Base-by-base conservation (phyloP, 2,329 filamentous ascomycete species). In the Monosporascus sp. region DNA sequence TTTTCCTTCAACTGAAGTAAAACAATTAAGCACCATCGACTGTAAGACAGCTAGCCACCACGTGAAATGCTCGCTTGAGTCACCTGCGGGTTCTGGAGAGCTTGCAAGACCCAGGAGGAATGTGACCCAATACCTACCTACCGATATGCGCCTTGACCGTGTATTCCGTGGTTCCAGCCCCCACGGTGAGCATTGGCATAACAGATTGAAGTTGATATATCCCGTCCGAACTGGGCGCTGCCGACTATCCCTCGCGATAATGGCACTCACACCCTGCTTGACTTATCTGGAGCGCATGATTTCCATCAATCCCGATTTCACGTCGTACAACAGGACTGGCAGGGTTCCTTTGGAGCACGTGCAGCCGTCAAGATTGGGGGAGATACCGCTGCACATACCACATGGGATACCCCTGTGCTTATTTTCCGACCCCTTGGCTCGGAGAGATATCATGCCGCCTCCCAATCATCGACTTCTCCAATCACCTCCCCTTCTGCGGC, bases 401-500 rank as follows among this genome's bases (percentile, higher is more conserved):
- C 19, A 35, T 5, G 31, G 40, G 14, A 26, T 46, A 46, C 16
- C 43, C 59, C 65, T 62, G 64, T 58, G 64, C 64, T 66, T 66
- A 66, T 58, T 56, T 62, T 37, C 53, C 17, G 26, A 44, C 50
- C 52, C 63, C 64, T 56, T 60, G 60, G 49, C 49, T 52, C 63
- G 63, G 64, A 63, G 59, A 47, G 62, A 66, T 63, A 61, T 63
- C 56, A 61, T 60, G 58, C 63, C 63, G 61, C 55, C 53, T 46
- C 16, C 43, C 43, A 46, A 46, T 46, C 22, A 46, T 20, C 11
- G 31, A 35, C 31, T 35, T 14, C 31, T 19, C 17, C 38, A 7
- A 8, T 8, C 38, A 41, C 19, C 24, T 2, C 37, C 38, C 19
- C 38, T 4, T 8, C 1, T 27, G 43, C 43, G 43, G 22, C 22